Evolutionary conservation across 352 stramenopile genomes (phyloP), one percentile per base, ranked within the genome.

Genomic region (Globisporangium cylindrosporum): DNA sequence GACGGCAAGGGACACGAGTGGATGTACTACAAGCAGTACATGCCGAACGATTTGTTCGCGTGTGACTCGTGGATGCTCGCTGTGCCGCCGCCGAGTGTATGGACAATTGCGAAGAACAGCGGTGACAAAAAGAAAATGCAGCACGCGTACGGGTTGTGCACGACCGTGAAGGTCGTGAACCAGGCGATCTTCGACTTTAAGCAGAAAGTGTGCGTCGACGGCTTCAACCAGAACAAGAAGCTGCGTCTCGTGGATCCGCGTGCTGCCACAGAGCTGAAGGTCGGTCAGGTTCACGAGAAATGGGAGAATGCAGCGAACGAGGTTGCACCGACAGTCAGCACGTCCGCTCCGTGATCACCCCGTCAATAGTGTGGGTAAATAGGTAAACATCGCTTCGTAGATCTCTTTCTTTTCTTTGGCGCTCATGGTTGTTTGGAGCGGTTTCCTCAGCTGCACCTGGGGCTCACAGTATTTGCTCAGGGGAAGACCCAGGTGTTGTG

Each of bases 41-140:
- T 95, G 69, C 87, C 87, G 9, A 76, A 82, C 41, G 77, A 95
- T 36, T 32, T 93, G 36, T 93, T 95, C 60, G 69, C 82, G 24
- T 95, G 87, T 59, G 85, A 95, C 61, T 80, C 86, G 63, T 95
- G 85, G 85, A 67, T 93, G 27, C 69, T 95, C 54, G 76, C 84
- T 1, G 36, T 78, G 22, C 85, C 87, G 12, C 84, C 84, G 0
- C 63, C 75, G 24, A 81, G 77, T 6, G 63, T 93, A 9, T 95
- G 87, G 87, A 81, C 79, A 14, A 62, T 84, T 25, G 82, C 82
- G 15, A 88, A 91, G 70, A 63, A 73, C 34, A 73, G 70, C 6
- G 66, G 73, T 20, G 76, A 93, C 60, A 61, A 71, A 27, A 71
- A 83, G 61, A 61, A 64, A 14, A 82, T 93, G 75, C 66, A 83